These are phyloP conservation scores for Lachnellula hyalina DNA, from an alignment of 2,329 filamentous ascomycete species.

Conservation along the genomic window DNA sequence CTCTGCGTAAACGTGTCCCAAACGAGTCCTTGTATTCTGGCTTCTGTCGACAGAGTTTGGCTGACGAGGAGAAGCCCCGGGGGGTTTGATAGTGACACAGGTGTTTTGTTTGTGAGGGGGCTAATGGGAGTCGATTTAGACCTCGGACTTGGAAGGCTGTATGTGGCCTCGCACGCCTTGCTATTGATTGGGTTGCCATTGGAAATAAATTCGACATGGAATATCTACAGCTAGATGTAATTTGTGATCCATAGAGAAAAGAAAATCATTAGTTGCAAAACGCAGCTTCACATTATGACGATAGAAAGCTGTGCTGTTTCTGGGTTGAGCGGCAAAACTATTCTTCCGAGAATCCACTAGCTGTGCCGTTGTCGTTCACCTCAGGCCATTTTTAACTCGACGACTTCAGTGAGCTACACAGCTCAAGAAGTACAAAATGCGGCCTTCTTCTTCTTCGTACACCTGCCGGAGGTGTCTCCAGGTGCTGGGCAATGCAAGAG, in stretches of 20 bases:
- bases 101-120: slow-evolving; percentile 10
- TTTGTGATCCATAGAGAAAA: slow-evolving; percentile 5
- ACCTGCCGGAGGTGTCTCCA: slow-evolving; percentile 31
- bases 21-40: slow-evolving; percentile 29
- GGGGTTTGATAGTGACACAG: slow-evolving; percentile 17
- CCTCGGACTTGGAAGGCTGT: slow-evolving; percentile 6
- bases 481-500: slow-evolving; percentile 20
- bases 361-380: no score
- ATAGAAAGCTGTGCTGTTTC: no score
- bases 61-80: slow-evolving; percentile 27
- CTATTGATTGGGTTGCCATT: slow-evolving; percentile 7
- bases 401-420: not conserved
- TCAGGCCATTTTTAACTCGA: not conserved
- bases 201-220: not conserved
- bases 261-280: not conserved
- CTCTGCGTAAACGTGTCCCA: slow-evolving; percentile 44
- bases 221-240: not conserved
- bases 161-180: slow-evolving; percentile 10
- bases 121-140: slow-evolving; percentile 6
- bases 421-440: not conserved
- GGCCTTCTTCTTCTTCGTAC: slow-evolving; percentile 14
- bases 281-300: no score
- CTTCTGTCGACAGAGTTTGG: slow-evolving; percentile 19
- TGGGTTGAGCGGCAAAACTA: no score
- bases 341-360: no score